Base-by-base conservation (phyloP, 495 filamentous ascomycete species). In the Penicillium flavigenum region DNA sequence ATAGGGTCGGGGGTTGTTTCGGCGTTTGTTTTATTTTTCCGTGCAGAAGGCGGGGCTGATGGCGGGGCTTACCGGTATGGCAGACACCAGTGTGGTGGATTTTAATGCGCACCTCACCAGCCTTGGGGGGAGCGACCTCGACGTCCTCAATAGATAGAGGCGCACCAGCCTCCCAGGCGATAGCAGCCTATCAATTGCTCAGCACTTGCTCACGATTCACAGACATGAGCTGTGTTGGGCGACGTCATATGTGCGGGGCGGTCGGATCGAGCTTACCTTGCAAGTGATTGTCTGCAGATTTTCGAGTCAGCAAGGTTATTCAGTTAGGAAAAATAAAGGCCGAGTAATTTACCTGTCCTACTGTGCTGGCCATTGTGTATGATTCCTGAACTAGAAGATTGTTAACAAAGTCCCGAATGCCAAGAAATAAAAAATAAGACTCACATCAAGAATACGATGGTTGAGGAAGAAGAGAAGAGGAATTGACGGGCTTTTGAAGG, bases 21-120 rank as follows among this genome's bases (percentile, higher is more conserved):
- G 16, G n/a, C 38, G 31, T 20, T 41, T 34, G n/a, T 24, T 57
- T 11, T 7, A 8, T 46, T 26, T 26, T 34, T 31, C 29, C 29
- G 29, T 31, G 29, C 29, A 31, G 20, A 20, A 19, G 47, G 58
- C 54, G 54, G 59, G 49, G 51, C 52, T 56, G 45, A 47, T 26
- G 53, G 58, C 56, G 54, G 47, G 43, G 63, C 77, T 63, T 75
- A 96, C 91, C 91, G 65, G 94, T 98, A 76, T 98, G 94, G 79
- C 94, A 98, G 67, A 98, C 92, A 72, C 94, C 94, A 38, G 94
- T 98, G 81, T 96, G 96, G 75, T 89, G 82, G 69, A 98, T 90
- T 79, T 98, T 76, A 68, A 98, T 96, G 57, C 94, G 90, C 59
- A 98, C 95, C 77, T 98, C 94, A 75, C 95, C 86, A 43, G 93